Evolutionary conservation across 306 rosid species (phyloP), one percentile per base, ranked within the genome.

Genomic region (Vigna nakashimae): DNA sequence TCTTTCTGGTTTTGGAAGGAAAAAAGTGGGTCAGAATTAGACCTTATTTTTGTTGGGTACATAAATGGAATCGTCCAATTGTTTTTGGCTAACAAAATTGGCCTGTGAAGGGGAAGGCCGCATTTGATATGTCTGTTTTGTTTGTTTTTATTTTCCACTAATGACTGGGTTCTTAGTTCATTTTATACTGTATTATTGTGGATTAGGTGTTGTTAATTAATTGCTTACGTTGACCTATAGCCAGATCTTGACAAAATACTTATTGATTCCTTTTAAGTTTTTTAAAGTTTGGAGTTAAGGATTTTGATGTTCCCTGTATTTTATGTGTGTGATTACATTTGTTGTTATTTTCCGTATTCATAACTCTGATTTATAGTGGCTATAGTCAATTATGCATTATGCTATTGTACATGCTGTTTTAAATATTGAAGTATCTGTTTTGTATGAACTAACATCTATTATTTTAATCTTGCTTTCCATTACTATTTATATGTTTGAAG

Each of bases 341-440:
- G 22, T 72, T 20, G 40, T 67, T 20, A 14, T 18, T 17, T 73
- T 48, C 48, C 66, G 22, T 51, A 43, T 55, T 50, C 49, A 28
- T 14, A 36, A 36, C 26, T 24, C 40, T 42, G 17, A 36, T 15
- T 64, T 51, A 50, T 63, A 10, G 68, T 48, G 30, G 49, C 30
- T 68, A 67, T 74, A 28, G 38, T 43, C 64, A 32, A 53, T 70
- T 16, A 9, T 18, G 40, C 46, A 55, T 18, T 64, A 43, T 62
- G 51, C 63, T 79, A n/a, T 55, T 30, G 52, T 17, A 34, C 40
- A 48, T 20, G 55, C 9, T 76, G 6, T 49, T 55, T 28, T 75
- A 32, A 24, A 82, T 43, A 63, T 69, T 57, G 64, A 56, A 74
- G 36, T 63, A 53, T 53, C 30, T 45, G 49, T 78, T 40, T 30